These are phyloP conservation scores for Funneliformis caledonium DNA, from an alignment of 371 early-diverging fungal species.

Conservation along the genomic window DNA sequence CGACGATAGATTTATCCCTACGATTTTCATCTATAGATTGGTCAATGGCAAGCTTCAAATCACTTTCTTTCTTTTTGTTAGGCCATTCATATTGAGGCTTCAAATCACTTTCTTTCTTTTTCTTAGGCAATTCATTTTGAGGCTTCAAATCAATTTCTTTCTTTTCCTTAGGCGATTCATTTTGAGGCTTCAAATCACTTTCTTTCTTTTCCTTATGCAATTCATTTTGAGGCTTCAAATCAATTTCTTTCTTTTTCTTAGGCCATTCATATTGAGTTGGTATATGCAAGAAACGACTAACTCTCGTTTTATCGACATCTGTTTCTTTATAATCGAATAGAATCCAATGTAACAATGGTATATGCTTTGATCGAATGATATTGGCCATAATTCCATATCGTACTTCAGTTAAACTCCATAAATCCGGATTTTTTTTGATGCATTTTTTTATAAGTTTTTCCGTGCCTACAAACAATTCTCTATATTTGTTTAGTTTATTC, in stretches of 20 bases:
- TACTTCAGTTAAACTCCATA: constrained; percentile 4
- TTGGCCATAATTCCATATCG: neutral
- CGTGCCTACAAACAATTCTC: neutral
- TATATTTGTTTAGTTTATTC: neutral
- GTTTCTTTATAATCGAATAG: neutral
- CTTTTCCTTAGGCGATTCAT: neutral
- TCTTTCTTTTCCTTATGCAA: too few relatives aligned
- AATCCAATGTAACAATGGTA: neutral
- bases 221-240: too few relatives aligned
- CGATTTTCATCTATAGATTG: neutral
- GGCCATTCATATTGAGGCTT: neutral
- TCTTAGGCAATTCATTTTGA: too few relatives aligned
- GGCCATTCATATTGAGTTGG: neutral
- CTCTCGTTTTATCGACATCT: too few relatives aligned
- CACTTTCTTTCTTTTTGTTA: too few relatives aligned
- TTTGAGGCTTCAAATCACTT: neutral
- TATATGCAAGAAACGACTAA: neutral
- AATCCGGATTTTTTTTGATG: neutral
- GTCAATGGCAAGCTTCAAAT: too few relatives aligned
- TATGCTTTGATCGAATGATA: neutral
- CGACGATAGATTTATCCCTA: neutral
- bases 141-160: too few relatives aligned
- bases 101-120: too few relatives aligned
- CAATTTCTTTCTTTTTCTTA: neutral
- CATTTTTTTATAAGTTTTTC: neutral